These are phyloP conservation scores for Casuarina equisetifolia DNA, from an alignment of 306 rosid species.

Conservation along the genomic window DNA sequence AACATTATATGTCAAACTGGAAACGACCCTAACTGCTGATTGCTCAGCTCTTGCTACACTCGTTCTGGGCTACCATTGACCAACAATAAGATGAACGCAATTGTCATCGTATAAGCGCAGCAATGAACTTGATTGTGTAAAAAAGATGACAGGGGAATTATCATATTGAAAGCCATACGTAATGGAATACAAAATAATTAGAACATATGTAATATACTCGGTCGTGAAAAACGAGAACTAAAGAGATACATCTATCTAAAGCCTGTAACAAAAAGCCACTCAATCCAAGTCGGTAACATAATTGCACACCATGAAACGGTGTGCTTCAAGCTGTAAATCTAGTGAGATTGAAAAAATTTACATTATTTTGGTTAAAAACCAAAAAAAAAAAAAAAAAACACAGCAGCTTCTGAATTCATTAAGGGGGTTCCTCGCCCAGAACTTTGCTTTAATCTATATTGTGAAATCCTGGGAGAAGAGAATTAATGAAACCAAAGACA, in stretches of 20 bases:
- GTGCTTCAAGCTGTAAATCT: constrained; percentile 27
- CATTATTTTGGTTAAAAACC: constrained; percentile 21
- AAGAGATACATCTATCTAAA: neutral
- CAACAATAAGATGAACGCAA: too few species aligned
- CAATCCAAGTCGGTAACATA: constrained; percentile 38
- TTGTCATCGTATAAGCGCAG: too few species aligned
- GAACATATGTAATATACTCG: neutral
- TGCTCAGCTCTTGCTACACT: too few species aligned
- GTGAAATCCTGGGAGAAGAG: constrained; percentile 95
- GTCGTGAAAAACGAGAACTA: neutral
- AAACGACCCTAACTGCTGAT: too few species aligned
- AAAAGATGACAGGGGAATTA: too few species aligned
- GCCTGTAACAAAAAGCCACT: constrained; percentile 20
- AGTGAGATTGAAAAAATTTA: constrained; percentile 31
- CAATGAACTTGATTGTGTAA: too few species aligned
- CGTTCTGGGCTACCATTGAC: too few species aligned
- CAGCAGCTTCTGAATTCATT: constrained; percentile 5
- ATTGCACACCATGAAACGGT: constrained; percentile 27
- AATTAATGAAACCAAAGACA: constrained; percentile 90
- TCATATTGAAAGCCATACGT: too few species aligned
- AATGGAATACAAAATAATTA: too few species aligned
- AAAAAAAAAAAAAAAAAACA: constrained; percentile 5
- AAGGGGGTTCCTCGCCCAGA: constrained; percentile 5
- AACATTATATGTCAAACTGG: too few species aligned
- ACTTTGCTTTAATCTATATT: constrained; percentile 57